Base-by-base conservation (phyloP, 352 stramenopile species). In the Elongisporangium senticosum region DNA sequence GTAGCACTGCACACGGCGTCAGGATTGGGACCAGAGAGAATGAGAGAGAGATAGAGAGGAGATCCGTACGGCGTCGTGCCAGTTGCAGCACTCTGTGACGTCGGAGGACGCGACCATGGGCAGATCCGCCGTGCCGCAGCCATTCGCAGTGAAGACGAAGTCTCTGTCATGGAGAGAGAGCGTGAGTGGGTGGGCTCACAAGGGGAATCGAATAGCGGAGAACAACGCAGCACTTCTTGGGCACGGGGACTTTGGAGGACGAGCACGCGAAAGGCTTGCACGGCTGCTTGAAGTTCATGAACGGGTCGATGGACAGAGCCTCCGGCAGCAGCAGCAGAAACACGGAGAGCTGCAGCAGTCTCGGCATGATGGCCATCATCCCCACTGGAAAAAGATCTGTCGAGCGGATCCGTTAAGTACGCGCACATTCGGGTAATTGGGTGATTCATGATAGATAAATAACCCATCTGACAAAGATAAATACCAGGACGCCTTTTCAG, bases 91-190 rank as follows among this genome's bases (percentile, higher is more conserved):
- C 22, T 87, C 71, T 23, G 76, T 61, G 56, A 90, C 86, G 28
- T 90, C 77, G 7, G 63, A 53, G 4, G 59, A 58, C 0, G 68
- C 65, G 33, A 37, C 72, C 61, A 93, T 80, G 2, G 78, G 73
- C 49, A 90, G 69, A 40, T 61, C 69, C 11, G 77, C 74, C 2
- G 79, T 90, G 33, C 83, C 83, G 59, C 83, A 93, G 39, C 83
- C 83, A 62, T 93, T 93, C 20, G 77, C 72, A 15, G 78, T 89
- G 59, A 88, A 87, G 54, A 84, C 70, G 65, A 86, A 90, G 47
- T 85, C 69, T 58, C 83, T 90, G 54, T 17, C 54, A 33, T 51
- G 4, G 23, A 24, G 21, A 37, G 3, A 58, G 40, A 37, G 2
- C 19, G 26, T 56, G 48, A 63, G 56, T 57, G 57, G 2, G 23